A percentile compares a stretch with the other conserved stretches of the same genome.
Conservation (phyloP, 2,329 filamentous ascomycete genomes). For the Calycina herbarum region DNA sequence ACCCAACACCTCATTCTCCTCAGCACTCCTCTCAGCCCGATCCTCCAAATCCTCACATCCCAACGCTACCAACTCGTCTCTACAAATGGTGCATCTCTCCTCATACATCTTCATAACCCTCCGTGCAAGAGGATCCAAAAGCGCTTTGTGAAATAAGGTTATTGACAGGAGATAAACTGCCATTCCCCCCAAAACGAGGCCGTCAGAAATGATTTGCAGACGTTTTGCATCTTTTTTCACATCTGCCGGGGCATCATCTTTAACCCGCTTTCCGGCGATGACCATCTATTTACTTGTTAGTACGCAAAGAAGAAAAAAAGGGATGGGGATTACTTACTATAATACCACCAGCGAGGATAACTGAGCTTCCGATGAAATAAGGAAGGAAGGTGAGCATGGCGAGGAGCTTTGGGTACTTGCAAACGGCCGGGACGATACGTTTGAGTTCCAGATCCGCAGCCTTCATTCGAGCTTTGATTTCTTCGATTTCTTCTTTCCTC, state of each 20-base stretch:
- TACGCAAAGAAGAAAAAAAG: no score
- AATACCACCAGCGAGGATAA: no score
- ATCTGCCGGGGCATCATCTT: no score
- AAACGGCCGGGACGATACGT: neutral
- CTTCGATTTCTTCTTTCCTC: no score
- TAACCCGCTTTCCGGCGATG: no score
- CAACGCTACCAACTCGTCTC: neutral
- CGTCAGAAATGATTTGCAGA: neutral
- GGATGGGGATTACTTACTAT: no score
- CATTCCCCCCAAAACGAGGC: neutral
- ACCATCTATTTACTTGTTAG: no score
- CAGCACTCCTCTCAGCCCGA: neutral
- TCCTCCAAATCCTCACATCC: neutral
- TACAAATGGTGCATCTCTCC: neutral
- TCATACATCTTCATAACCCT: neutral
- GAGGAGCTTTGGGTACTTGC: neutral
- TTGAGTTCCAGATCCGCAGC: neutral
- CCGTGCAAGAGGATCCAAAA: neutral
- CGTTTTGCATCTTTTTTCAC: no score
- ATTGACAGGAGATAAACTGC: neutral
- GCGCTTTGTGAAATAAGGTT: neutral
- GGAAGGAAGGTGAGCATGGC: neutral
- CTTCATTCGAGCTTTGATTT: neutral
- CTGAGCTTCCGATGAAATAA: neutral
- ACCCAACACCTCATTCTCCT: neutral